Conservation (phyloP, 768 basidiomycete species). For the Exsudoporus frostii region DNA sequence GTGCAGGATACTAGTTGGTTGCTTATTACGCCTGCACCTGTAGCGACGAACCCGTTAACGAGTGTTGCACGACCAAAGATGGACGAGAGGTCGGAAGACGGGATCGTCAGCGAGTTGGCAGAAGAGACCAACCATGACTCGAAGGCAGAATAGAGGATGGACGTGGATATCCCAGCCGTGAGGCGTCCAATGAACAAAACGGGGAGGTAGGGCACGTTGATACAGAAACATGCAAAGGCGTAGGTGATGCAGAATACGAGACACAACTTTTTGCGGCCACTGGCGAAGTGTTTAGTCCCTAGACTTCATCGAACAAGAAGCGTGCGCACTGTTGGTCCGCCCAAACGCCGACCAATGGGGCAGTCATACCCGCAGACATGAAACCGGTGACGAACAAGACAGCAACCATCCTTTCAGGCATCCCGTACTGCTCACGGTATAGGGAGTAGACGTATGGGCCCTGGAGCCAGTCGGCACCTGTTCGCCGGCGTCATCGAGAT, state of each 20-base stretch:
- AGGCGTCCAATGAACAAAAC: conserved; percentile 61
- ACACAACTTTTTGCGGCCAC: conserved; percentile 66
- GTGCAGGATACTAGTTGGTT: conserved; percentile 59
- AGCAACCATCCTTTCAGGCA: conserved; percentile 63
- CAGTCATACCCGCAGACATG: conserved; percentile 62
- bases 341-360: conserved; percentile 73
- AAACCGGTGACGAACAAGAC: conserved; percentile 78
- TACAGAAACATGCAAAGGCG: conserved; percentile 54
- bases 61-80: conserved; percentile 75
- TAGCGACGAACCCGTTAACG: conserved; percentile 70
- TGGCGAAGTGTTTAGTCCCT: conserved; percentile 23
- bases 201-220: conserved; percentile 54
- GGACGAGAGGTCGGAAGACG: conserved; percentile 55
- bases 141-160: conserved; percentile 73
- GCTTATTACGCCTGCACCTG: conserved; percentile 60
- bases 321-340: conserved; percentile 59
- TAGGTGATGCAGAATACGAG: conserved; percentile 73
- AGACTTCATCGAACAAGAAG: background rate
- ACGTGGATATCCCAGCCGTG: conserved; percentile 68
- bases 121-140: conserved; percentile 77
- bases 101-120: conserved; percentile 47
- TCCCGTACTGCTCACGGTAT: conserved; percentile 64
- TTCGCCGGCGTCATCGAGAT: background rate
- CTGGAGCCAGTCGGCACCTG: conserved; percentile 78
- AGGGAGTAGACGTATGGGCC: conserved; percentile 78